A percentile compares a stretch with the other conserved stretches of the same genome.
Conservation (phyloP, 371 early-diverging fungal species). For the Coemansia sp. region DNA sequence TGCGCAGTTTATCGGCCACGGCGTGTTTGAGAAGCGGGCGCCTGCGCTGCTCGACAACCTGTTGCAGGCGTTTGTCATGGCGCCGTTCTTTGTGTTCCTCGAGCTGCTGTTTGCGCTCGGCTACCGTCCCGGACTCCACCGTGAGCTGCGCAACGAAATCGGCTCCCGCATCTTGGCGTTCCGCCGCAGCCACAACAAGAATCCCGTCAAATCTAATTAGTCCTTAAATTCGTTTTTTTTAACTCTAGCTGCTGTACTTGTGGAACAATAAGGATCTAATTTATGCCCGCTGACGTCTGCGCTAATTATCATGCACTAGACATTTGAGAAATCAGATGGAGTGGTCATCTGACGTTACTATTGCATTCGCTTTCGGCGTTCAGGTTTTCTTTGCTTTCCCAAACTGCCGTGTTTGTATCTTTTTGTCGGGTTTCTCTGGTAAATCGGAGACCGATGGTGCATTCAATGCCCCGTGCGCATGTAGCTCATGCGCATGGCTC, state of each 20-base stretch:
- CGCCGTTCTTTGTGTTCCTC: conserved; percentile 92
- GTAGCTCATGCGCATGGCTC: neutral
- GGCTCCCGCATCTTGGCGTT: conserved; percentile 65
- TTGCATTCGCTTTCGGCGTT: too few species aligned
- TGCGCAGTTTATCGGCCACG: conserved; percentile 88
- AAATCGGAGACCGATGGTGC: neutral
- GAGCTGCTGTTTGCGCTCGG: conserved; percentile 86
- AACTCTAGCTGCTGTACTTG: neutral
- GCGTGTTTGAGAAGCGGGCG: conserved; percentile 80
- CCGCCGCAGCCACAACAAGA: conserved; percentile 46
- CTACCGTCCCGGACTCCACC: conserved; percentile 72
- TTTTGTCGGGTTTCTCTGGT: neutral
- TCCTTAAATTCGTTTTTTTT: neutral
- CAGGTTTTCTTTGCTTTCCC: too few species aligned
- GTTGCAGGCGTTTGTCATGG: conserved; percentile 86
- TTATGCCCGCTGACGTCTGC: neutral
- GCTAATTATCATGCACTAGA: too few species aligned
- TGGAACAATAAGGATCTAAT: too few species aligned
- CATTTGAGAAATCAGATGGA: too few species aligned
- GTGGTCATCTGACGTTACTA: too few species aligned
- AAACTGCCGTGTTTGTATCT: neutral
- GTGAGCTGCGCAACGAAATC: conserved; percentile 63
- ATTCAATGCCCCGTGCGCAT: neutral
- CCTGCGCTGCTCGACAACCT: conserved; percentile 88
- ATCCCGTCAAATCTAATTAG: conserved; percentile 8